Percentiles rank a stretch among this genome's conserved stretches.
Evolutionary conservation across 2,329 filamentous ascomycete genomes (phyloP).

Genomic region (Clarireedia homoeocarpa): DNA sequence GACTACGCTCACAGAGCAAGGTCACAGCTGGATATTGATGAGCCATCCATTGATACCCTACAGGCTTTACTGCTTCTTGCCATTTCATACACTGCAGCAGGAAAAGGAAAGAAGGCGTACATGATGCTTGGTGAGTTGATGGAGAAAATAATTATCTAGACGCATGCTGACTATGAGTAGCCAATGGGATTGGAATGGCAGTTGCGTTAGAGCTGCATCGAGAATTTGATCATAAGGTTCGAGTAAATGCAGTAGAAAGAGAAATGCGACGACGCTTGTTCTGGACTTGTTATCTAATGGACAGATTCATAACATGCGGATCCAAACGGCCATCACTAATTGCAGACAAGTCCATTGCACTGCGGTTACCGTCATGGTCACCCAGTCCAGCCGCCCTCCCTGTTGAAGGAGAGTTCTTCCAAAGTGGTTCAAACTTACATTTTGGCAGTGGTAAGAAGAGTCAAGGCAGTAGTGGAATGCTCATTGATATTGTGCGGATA

Average conservation of each 20-base stretch:
- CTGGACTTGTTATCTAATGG: slow-evolving; percentile 83
- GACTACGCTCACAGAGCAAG: slow-evolving; percentile 66
- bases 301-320: slow-evolving; percentile 74
- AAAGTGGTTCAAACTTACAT: slow-evolving; percentile 66
- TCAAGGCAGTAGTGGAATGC: slow-evolving; percentile 69
- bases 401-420: slow-evolving; percentile 73
- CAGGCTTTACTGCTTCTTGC: slow-evolving; percentile 70
- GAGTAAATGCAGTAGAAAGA: slow-evolving; percentile 58
- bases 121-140: slow-evolving; percentile 65
- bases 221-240: slow-evolving; percentile 57
- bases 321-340: slow-evolving; percentile 77
- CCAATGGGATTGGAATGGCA: slow-evolving; percentile 72
- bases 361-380: slow-evolving; percentile 70
- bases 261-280: slow-evolving; percentile 76
- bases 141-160: too few species aligned
- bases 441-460: slow-evolving; percentile 60
- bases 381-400: slow-evolving; percentile 52
- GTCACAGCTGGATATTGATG: slow-evolving; percentile 66
- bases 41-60: slow-evolving; percentile 70
- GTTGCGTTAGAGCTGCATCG: slow-evolving; percentile 75
- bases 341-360: slow-evolving; percentile 64
- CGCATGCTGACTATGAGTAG: slow-evolving; percentile 39
- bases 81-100: slow-evolving; percentile 67
- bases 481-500: slow-evolving; percentile 78
- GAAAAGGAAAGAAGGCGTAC: slow-evolving; percentile 76